phyloP scores from a whole-genome alignment of 2,329 filamentous ascomycete species.

The Calonectria hawksworthii region DNA sequence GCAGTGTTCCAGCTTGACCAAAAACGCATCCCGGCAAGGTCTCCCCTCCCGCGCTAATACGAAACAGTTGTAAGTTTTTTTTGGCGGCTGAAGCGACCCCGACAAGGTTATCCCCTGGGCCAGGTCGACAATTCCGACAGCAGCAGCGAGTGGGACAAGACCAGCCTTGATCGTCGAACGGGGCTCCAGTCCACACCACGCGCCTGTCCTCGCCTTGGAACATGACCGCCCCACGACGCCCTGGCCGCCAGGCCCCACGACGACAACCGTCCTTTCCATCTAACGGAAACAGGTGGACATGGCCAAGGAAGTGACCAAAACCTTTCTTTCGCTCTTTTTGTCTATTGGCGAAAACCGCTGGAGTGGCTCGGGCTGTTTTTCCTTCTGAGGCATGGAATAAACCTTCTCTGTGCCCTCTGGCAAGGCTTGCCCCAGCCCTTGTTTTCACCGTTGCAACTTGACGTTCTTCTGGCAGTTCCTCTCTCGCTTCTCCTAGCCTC shows the following conservation, averaged over 20 bases:
- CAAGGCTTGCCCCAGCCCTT: background rate
- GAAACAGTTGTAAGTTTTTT: slow-evolving; percentile 32
- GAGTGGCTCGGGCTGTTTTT: background rate
- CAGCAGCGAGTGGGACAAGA: slow-evolving; percentile 19
- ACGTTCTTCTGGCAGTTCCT: slow-evolving; percentile 5
- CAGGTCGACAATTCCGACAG: slow-evolving; percentile 7
- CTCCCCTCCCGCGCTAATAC: slow-evolving; percentile 25
- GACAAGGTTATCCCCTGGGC: slow-evolving; percentile 18
- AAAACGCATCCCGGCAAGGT: slow-evolving; percentile 19
- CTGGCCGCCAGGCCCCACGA: slow-evolving; percentile 23
- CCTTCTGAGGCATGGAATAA: background rate
- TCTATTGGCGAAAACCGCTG: slow-evolving; percentile 10
- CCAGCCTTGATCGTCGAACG: slow-evolving; percentile 24
- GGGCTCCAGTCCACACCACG: slow-evolving; percentile 24
- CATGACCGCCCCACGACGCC: slow-evolving; percentile 26
- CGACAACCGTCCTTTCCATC: slow-evolving; percentile 26
- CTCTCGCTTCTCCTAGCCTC: slow-evolving; percentile 4
- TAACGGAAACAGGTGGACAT: slow-evolving; percentile 31
- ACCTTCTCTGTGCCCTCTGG: background rate
- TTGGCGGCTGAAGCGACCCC: slow-evolving; percentile 30
- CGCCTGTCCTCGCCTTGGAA: slow-evolving; percentile 23
- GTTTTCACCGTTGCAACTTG: background rate
- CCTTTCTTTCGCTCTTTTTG: slow-evolving; percentile 16
- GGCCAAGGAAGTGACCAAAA: slow-evolving; percentile 23
- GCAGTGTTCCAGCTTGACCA: slow-evolving; percentile 8